Evolutionary conservation across 1,284 basidiomycete genomes (phyloP).

Genomic region (Takashimella tepidaria): DNA sequence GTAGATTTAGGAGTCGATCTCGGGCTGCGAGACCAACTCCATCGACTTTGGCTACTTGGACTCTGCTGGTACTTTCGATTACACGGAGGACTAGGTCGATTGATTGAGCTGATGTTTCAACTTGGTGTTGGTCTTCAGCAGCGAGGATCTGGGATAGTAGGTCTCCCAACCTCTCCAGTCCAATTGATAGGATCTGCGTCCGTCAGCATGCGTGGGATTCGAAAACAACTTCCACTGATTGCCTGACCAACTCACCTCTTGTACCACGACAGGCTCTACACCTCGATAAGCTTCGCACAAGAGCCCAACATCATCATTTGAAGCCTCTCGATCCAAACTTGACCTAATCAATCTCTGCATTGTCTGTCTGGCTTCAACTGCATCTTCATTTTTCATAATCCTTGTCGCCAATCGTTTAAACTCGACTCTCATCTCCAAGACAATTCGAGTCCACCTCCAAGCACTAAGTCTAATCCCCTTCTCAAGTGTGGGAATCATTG

Average conservation of each 20-base stretch:
- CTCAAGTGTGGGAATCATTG: slow-evolving; percentile 22
- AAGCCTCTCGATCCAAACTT: slow-evolving; percentile 34
- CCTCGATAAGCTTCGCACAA: slow-evolving; percentile 43
- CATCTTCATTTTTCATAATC: slow-evolving; percentile 33
- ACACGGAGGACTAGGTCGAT: slow-evolving; percentile 40
- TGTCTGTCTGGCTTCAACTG: slow-evolving; percentile 31
- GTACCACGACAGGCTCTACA: slow-evolving; percentile 35
- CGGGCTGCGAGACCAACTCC: slow-evolving; percentile 20
- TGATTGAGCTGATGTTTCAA: slow-evolving; percentile 18
- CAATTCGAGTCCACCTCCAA: slow-evolving; percentile 44
- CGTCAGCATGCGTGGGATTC: too few species aligned
- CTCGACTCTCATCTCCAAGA: slow-evolving; percentile 44
- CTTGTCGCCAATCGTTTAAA: slow-evolving; percentile 41
- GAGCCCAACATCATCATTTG: slow-evolving; percentile 41
- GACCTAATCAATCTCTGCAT: slow-evolving; percentile 31
- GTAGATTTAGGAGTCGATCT: slow-evolving; percentile 33
- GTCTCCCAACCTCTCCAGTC: slow-evolving; percentile 32
- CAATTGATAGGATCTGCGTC: slow-evolving; percentile 34
- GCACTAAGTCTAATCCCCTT: slow-evolving; percentile 32
- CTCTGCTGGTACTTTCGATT: slow-evolving; percentile 20
- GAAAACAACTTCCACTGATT: not conserved
- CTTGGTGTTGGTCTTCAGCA: slow-evolving; percentile 30
- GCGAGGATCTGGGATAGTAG: slow-evolving; percentile 32
- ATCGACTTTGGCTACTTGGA: slow-evolving; percentile 9
- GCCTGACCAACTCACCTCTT: slow-evolving; percentile 37